phyloP scores from a whole-genome alignment of 225 moss, liverwort and hornwort species.

The Antitrichia curtipendula region DNA sequence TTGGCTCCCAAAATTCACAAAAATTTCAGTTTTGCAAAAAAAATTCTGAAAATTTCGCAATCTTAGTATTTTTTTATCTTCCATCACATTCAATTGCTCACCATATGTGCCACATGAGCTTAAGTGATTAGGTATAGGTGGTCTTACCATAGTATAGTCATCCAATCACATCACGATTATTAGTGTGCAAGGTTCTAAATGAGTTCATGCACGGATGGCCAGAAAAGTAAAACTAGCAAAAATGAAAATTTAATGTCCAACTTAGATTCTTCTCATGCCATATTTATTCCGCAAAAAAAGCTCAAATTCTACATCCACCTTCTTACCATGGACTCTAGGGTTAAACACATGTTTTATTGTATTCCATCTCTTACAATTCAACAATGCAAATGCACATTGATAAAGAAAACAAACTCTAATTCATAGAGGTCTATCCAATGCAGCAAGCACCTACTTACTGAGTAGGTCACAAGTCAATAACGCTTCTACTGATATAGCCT shows the following conservation, averaged over 20 bases:
- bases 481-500: neutral
- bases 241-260: neutral
- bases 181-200: neutral
- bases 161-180: neutral
- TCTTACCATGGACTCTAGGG: neutral
- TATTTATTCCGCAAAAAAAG: neutral
- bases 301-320: neutral
- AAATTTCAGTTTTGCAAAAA: too few relatives aligned
- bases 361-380: neutral
- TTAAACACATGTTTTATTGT: neutral
- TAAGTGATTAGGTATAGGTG: too few relatives aligned
- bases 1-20: too few relatives aligned
- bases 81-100: too few relatives aligned
- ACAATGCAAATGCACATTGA: neutral
- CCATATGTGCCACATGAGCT: too few relatives aligned
- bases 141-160: too few relatives aligned
- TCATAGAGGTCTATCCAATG: neutral
- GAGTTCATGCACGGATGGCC: accelerated
- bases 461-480: neutral
- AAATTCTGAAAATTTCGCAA: too few relatives aligned
- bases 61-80: too few relatives aligned
- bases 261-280: neutral
- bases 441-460: neutral
- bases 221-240: neutral
- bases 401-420: neutral